Evolutionary conservation across 2,329 filamentous ascomycete species (phyloP).

Genomic region (Arthrinium phaeospermum): DNA sequence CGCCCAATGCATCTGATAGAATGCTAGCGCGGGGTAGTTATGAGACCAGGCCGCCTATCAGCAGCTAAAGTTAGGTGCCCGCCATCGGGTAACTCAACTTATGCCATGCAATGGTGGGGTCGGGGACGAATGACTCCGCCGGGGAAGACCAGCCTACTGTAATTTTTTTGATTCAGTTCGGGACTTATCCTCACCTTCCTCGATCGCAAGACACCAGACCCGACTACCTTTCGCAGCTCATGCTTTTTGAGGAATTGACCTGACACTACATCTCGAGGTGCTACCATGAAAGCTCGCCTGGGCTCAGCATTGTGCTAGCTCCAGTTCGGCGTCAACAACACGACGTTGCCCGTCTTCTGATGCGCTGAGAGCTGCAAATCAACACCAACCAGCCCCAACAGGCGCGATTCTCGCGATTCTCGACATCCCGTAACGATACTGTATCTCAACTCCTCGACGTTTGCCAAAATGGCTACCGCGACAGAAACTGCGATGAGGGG

Average conservation of each 20-base stretch:
- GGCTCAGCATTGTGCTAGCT: slow-evolving; percentile 18
- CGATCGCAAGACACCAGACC: background rate
- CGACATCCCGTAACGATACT: background rate
- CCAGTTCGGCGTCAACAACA: background rate
- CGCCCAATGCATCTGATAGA: background rate
- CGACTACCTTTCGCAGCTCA: background rate
- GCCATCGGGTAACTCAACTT: slow-evolving; percentile 15
- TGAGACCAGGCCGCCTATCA: background rate
- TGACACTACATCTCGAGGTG: background rate
- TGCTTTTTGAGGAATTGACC: background rate
- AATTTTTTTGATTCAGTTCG: background rate
- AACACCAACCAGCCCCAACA: slow-evolving; percentile 18
- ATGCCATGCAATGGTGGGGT: slow-evolving; percentile 15
- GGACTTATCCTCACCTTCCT: background rate
- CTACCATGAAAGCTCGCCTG: slow-evolving; percentile 17
- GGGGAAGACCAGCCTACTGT: slow-evolving; percentile 3
- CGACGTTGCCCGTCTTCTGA: background rate
- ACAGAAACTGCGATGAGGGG: slow-evolving; percentile 28
- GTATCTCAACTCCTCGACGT: background rate
- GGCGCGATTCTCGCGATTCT: background rate
- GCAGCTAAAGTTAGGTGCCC: background rate
- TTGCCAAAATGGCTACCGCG: slow-evolving; percentile 34
- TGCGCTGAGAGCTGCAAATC: background rate
- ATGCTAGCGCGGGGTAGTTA: background rate
- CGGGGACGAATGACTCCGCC: slow-evolving; percentile 15